phyloP scores from a whole-genome alignment of 2,329 filamentous ascomycete species.

The Aspergillus sojae region DNA sequence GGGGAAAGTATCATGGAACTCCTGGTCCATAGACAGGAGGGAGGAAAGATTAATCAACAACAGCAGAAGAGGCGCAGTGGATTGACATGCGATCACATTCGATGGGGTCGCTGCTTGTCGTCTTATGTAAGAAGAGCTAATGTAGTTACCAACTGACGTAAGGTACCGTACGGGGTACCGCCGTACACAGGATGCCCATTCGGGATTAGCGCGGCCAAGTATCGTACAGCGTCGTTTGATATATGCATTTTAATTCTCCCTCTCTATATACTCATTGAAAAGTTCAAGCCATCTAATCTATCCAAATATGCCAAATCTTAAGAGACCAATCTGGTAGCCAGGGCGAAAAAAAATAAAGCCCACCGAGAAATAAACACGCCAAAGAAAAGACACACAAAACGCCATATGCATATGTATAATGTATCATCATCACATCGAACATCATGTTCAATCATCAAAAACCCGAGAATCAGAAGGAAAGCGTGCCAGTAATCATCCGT shows the following conservation, averaged over 20 bases:
- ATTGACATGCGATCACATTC: background rate
- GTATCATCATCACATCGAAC: background rate
- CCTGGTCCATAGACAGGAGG: slow-evolving; percentile 31
- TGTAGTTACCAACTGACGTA: background rate
- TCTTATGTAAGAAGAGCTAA: background rate
- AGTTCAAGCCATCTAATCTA: background rate
- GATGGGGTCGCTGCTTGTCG: background rate
- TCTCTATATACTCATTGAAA: background rate
- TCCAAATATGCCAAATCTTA: background rate
- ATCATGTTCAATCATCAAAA: background rate
- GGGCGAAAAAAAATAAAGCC: background rate
- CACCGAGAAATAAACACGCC: background rate
- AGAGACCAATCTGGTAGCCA: background rate
- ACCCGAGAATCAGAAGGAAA: slow-evolving; percentile 4
- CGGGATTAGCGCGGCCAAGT: background rate
- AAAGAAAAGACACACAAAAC: slow-evolving; percentile 5
- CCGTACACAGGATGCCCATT: background rate
- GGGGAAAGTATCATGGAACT: slow-evolving; percentile 18
- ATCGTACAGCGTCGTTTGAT: no score
- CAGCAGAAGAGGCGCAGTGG: slow-evolving; percentile 4
- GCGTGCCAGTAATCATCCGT: background rate
- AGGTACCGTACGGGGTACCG: background rate
- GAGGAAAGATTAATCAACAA: slow-evolving; percentile 11
- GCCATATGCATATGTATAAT: slow-evolving; percentile 8
- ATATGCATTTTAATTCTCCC: background rate